A percentile compares a stretch with the other conserved stretches of the same genome.
phyloP scores from a whole-genome alignment of 1,139 yeast genomes.

The Yamadazyma siamensis region DNA sequence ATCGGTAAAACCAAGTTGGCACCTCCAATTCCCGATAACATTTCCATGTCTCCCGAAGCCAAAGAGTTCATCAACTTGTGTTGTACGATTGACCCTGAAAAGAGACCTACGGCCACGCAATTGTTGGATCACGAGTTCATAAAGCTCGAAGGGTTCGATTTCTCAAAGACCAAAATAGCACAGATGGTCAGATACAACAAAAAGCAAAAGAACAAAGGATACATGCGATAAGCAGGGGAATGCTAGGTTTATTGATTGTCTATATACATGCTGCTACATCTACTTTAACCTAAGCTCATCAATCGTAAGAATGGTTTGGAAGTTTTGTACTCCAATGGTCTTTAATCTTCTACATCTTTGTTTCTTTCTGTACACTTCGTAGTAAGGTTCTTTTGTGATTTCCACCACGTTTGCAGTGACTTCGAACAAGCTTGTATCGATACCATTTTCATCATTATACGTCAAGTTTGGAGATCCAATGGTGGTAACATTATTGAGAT shows the following conservation, averaged over 20 bases:
- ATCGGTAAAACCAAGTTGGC: conserved; percentile 75
- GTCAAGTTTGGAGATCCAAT: conserved; percentile 87
- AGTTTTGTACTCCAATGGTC: conserved; percentile 75
- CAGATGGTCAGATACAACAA: conserved; percentile 33
- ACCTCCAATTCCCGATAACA: conserved; percentile 94
- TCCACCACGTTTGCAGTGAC: conserved; percentile 81
- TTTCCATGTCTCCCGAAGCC: conserved; percentile 61
- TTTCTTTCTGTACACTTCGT: conserved; percentile 55
- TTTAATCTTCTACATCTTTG: conserved; percentile 82
- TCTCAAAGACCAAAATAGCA: conserved; percentile 64
- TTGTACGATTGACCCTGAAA: conserved; percentile 75
- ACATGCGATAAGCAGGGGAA: no score
- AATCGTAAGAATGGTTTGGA: conserved; percentile 76
- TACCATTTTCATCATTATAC: conserved; percentile 35
- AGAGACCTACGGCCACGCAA: conserved; percentile 82
- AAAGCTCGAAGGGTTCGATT: conserved; percentile 46
- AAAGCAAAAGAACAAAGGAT: conserved; percentile 16
- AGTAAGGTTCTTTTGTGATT: conserved; percentile 79
- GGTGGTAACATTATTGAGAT: conserved; percentile 70
- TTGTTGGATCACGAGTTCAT: conserved; percentile 66
- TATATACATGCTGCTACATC: not conserved
- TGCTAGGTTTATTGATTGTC: not conserved
- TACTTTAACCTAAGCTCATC: conserved; percentile 59
- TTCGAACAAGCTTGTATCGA: conserved; percentile 41
- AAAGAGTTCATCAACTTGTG: conserved; percentile 71